Base-by-base conservation (phyloP, 2,329 filamentous ascomycete species). In the Aspergillus aculeatinus region DNA sequence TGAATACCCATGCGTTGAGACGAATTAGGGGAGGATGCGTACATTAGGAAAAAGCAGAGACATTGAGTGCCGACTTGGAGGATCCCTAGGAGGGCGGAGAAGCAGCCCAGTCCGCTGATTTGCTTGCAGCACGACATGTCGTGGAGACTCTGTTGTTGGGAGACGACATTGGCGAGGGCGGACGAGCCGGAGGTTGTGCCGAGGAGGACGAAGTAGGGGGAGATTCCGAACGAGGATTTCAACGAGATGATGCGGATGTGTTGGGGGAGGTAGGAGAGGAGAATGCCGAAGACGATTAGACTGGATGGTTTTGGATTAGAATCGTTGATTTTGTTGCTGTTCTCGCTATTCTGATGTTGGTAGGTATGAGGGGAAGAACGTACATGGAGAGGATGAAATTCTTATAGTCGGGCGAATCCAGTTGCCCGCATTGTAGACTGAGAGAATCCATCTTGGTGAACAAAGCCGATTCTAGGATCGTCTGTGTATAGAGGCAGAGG, bases 221-320 rank as follows among this genome's bases (percentile, higher is more conserved):
- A 97, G 63, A 99, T 93, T 63, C 95, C 95, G 75, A 96, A 94
- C 23, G 94, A 96, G 14, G 91, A 95, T 62, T 88, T 86, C 58
- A 92, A 87, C 47, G 85, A 82, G 67, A 96, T 91, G 77, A 99
- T 98, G 70, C 95, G 92, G 75, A 89, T 85, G 77, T 98, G 94
- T 74, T 99, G 95, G 0, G 95, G 95, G 2, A 98, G 84, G 79
- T 99, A 99, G 35, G 94, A 98, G 60, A 96, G 80, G 63, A 97
- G 82, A 69, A 98, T 93, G 59, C 94, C 94, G 68, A 96, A 74
- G 63, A 98, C 82, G 67, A 98, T 91, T 69, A 96, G 77, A 63
- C 84, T 86, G 60, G 14, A 51, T 58, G 14, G 21, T 54, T 72
- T 47, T 65, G 61, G 25, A 58, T 60, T 66, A 51, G 23, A 29